Evolutionary conservation across 2,329 filamentous ascomycete genomes (phyloP), one percentile per base, ranked within the genome.

Genomic region (Trichoderma hamatum): DNA sequence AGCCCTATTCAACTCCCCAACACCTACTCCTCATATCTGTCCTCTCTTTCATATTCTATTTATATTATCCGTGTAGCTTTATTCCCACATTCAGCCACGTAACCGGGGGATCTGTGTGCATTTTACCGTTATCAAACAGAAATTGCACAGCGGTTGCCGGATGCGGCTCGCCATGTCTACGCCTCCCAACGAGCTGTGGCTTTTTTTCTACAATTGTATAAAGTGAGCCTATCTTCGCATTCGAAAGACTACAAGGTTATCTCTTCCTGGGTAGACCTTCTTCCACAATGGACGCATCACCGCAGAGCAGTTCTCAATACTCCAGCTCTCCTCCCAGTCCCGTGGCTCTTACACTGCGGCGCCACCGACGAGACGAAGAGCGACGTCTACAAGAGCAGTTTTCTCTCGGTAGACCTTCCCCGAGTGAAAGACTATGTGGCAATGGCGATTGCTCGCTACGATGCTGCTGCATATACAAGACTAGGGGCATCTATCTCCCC

Each of bases 361-460:
- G 74, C 26, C 72, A 72, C 54, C 36, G 30, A n/a, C 62, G 71
- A 46, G 49, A 67, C 19, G 30, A 58, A 11, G 49, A 39, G 19
- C 51, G 52, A 1, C 61, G 59, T 16, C 55, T 72, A 5, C 61
- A 62, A n/a, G 63, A 56, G 11, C 75, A 76, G 39, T 69, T 72
- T n/a, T 63, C 61, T 1, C 68, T 28, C 0, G 75, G 75, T 26
- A 71, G 75, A 14, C 74, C 71, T 11, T 55, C 69, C 39, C 70
- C 72, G 11, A 46, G 58, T 3, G 52, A 60, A 34, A 61, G 30
- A 13, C 74, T 73, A 69, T 76, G 75, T 19, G 71, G 69, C 16
- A 51, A 73, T 21, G n/a, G 39, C n/a, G 3, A 19, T 3, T 76
- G 74, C 24, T 2, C 36, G 3, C n/a, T 67, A 14, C 71, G 74